phyloP scores from a whole-genome alignment of 768 basidiomycete genomes.

The Lactifluus volemus region DNA sequence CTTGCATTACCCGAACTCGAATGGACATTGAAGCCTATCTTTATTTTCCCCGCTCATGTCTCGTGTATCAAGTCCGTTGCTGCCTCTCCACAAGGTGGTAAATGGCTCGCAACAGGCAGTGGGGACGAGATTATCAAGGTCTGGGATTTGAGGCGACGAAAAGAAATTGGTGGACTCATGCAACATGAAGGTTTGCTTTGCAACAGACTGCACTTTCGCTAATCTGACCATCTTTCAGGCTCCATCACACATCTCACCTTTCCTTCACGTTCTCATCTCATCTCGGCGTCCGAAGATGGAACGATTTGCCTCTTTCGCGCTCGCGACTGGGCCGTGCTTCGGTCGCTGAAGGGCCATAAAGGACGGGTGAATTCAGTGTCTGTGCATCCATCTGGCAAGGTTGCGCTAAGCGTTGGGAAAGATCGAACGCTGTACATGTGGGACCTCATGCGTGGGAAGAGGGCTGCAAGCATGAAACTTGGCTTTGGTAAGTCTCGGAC shows the following conservation, averaged over 20 bases:
- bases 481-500: constrained; percentile 57
- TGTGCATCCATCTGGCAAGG: constrained; percentile 88
- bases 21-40: constrained; percentile 61
- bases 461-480: constrained; percentile 80
- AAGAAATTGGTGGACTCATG: constrained; percentile 92
- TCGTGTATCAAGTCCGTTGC: constrained; percentile 88
- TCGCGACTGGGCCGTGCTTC: constrained; percentile 88
- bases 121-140: constrained; percentile 96
- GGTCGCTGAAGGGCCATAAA: constrained; percentile 86
- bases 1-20: constrained; percentile 22
- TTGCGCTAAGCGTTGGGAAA: constrained; percentile 85
- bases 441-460: constrained; percentile 95
- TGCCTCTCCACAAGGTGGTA: constrained; percentile 80
- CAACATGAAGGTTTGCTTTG: constrained; percentile 74
- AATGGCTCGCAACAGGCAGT: constrained; percentile 93
- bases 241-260: constrained; percentile 87
- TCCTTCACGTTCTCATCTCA: constrained; percentile 79
- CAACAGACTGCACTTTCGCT: neutral
- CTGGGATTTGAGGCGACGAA: constrained; percentile 87
- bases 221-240: constrained; percentile 37
- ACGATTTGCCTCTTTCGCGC: constrained; percentile 85
- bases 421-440: constrained; percentile 92
- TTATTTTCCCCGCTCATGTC: constrained; percentile 96
- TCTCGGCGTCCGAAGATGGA: constrained; percentile 90
- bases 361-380: constrained; percentile 85